Conservation (phyloP, 23 red algal genomes). For the Gracilaria caudata region DNA sequence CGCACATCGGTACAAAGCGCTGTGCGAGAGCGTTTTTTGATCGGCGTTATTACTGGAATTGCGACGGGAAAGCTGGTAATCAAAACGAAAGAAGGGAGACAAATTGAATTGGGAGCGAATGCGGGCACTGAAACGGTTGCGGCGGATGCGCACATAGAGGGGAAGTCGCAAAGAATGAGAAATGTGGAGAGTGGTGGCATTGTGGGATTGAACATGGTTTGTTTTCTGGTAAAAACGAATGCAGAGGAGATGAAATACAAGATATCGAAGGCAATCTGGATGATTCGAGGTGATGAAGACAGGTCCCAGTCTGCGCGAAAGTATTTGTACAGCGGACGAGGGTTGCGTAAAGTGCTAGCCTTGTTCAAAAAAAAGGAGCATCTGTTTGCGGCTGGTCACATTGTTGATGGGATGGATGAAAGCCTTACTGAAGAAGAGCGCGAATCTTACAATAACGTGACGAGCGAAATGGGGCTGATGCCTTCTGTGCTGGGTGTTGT, state of each 20-base stretch:
- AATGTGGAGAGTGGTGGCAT: background rate
- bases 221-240: background rate
- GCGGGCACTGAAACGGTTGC: background rate
- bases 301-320: background rate
- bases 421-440: background rate
- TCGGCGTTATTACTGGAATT: background rate
- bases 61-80: background rate
- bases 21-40: background rate
- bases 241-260: background rate
- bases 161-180: background rate
- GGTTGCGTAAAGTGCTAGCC: background rate
- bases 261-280: background rate
- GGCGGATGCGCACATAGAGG: background rate
- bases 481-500: background rate
- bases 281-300: background rate
- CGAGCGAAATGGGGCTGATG: background rate
- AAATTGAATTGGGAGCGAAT: background rate
- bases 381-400: background rate
- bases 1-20: background rate
- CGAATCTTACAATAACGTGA: background rate
- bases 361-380: background rate
- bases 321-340: background rate
- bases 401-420: background rate
- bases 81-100: background rate
- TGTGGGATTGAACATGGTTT: background rate